These are phyloP conservation scores for Termitomyces sp. DNA, from an alignment of 768 basidiomycete genomes.

Conservation along the genomic window DNA sequence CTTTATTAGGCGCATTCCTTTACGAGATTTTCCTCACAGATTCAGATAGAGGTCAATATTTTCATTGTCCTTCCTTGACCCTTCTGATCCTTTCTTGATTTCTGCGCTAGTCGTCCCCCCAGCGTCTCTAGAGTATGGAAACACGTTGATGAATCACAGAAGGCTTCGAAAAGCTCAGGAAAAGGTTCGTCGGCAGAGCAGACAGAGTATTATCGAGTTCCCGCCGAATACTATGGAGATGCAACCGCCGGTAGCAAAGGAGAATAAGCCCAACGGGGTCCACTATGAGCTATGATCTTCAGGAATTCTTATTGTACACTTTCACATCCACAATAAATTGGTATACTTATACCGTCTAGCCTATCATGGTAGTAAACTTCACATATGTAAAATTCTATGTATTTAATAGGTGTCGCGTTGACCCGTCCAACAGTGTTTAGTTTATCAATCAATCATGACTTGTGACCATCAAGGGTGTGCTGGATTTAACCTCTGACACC, in stretches of 20 bases:
- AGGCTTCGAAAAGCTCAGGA: slow-evolving; percentile 6
- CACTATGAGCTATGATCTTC: slow-evolving; percentile 1
- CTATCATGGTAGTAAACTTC: too few species aligned
- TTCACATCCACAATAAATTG: background rate
- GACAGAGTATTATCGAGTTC: slow-evolving; percentile 14
- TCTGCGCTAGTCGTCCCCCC: slow-evolving; percentile 10
- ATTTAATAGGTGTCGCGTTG: too few species aligned
- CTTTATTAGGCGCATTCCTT: slow-evolving; percentile 45
- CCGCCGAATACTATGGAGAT: slow-evolving; percentile 3
- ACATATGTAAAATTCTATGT: too few species aligned
- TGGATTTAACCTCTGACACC: background rate
- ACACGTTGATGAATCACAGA: slow-evolving; percentile 9
- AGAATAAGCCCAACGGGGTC: slow-evolving; percentile 6
- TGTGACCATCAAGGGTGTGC: background rate
- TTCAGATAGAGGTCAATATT: slow-evolving; percentile 49
- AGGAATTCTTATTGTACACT: background rate
- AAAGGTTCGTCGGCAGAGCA: slow-evolving; percentile 11
- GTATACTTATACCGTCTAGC: background rate
- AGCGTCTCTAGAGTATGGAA: slow-evolving; percentile 15
- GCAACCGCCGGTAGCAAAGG: background rate
- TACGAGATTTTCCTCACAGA: slow-evolving; percentile 61
- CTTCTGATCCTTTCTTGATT: background rate
- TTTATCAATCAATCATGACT: too few species aligned
- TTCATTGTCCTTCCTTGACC: background rate
- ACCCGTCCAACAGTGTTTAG: too few species aligned